phyloP scores from a whole-genome alignment of 2,329 filamentous ascomycete species.

The Trichoderma gracile region DNA sequence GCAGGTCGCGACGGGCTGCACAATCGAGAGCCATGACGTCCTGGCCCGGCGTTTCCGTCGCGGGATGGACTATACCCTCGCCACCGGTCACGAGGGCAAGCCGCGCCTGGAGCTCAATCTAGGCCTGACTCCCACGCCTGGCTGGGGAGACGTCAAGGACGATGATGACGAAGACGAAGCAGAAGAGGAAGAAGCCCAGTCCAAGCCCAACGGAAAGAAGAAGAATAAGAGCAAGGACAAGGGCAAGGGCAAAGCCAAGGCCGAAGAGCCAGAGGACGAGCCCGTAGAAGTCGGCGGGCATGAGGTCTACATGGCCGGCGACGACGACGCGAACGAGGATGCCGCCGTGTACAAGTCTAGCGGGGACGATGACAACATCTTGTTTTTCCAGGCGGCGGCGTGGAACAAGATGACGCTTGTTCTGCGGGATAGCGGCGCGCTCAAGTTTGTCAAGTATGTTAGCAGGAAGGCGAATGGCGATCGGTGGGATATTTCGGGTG shows the following conservation, averaged over 20 bases:
- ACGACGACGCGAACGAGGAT: constrained; percentile 69
- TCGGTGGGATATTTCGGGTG: constrained; percentile 85
- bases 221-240: constrained; percentile 31
- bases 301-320: constrained; percentile 91
- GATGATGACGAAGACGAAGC: constrained; percentile 41
- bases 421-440: constrained; percentile 77
- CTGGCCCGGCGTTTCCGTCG: constrained; percentile 85
- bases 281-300: constrained; percentile 69
- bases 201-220: constrained; percentile 35
- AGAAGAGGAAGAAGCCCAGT: constrained; percentile 30
- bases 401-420: constrained; percentile 96
- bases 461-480: constrained; percentile 80
- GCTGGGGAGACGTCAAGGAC: constrained; percentile 73
- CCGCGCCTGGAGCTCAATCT: constrained; percentile 85
- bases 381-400: constrained; percentile 62
- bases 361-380: constrained; percentile 71
- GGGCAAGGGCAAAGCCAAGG: constrained; percentile 36
- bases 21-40: constrained; percentile 71
- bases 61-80: constrained; percentile 88
- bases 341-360: constrained; percentile 84
- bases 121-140: constrained; percentile 77
- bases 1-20: constrained; percentile 74
- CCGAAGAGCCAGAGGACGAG: constrained; percentile 38
- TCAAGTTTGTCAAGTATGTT: constrained; percentile 97
- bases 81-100: constrained; percentile 76